These are phyloP conservation scores for Stephanocyclus meneghinianus DNA, from an alignment of 352 stramenopile species.

Conservation along the genomic window DNA sequence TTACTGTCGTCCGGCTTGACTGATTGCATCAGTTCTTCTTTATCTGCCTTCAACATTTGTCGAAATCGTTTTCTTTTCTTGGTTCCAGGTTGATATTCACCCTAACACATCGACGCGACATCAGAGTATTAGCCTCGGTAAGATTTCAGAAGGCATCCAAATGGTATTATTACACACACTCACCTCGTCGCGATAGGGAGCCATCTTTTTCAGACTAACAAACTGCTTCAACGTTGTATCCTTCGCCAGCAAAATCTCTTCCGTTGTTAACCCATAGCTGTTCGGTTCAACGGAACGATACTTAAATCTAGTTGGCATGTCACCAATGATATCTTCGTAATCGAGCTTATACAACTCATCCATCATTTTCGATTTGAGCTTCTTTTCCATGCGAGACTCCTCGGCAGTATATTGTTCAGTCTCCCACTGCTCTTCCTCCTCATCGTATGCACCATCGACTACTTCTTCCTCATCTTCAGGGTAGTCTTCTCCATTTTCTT, in stretches of 20 bases:
- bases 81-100: conserved; percentile 63
- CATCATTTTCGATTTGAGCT: conserved; percentile 85
- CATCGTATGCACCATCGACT: conserved; percentile 50
- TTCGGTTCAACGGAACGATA: conserved; percentile 94
- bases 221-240: conserved; percentile 95
- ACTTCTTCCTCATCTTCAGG: conserved; percentile 55
- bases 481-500: conserved; percentile 50
- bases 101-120: conserved; percentile 5
- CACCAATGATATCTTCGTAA: conserved; percentile 98
- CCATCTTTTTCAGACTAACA: conserved; percentile 96
- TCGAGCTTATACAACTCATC: conserved; percentile 98
- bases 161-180: conserved; percentile 6
- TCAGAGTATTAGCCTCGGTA: not conserved
- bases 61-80: conserved; percentile 76
- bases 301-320: conserved; percentile 97
- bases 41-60: conserved; percentile 71
- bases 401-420: conserved; percentile 62
- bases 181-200: conserved; percentile 87
- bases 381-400: conserved; percentile 78
- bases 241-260: conserved; percentile 96
- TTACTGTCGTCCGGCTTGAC: conserved; percentile 14
- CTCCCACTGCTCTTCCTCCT: conserved; percentile 53
- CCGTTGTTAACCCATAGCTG: conserved; percentile 93
- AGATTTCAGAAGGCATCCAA: not conserved
- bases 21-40: conserved; percentile 43